A percentile compares a stretch with the other conserved stretches of the same genome.
These are phyloP conservation scores for Lecanoromycetidae sp. DNA, from an alignment of 2,329 filamentous ascomycete species.

Conservation along the genomic window DNA sequence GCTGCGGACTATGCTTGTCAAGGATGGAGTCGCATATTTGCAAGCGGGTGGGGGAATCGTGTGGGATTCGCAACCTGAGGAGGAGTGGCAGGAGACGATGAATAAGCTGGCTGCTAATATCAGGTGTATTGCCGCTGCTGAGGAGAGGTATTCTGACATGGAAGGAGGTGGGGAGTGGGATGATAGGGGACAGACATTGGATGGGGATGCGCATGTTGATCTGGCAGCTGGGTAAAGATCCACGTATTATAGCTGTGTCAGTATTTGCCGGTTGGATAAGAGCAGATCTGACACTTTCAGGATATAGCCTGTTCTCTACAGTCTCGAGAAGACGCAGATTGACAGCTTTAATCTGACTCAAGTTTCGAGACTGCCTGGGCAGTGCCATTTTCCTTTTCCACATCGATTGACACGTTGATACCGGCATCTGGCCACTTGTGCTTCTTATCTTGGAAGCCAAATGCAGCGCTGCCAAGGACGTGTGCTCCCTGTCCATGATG, in stretches of 20 bases:
- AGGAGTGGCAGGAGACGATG: conserved; percentile 93
- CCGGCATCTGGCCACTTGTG: too few relatives aligned
- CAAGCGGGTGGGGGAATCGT: conserved; percentile 82
- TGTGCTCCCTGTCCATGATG: too few relatives aligned
- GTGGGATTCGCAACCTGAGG: conserved; percentile 79
- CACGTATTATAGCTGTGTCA: neutral
- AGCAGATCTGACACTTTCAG: neutral
- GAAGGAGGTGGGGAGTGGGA: conserved; percentile 19
- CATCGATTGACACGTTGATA: too few relatives aligned
- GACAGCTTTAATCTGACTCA: too few relatives aligned
- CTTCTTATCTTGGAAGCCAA: too few relatives aligned
- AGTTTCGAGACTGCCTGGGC: too few relatives aligned
- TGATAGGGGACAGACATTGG: neutral
- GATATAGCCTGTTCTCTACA: too few relatives aligned
- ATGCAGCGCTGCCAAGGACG: too few relatives aligned
- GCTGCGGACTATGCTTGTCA: conserved; percentile 85
- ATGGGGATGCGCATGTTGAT: neutral
- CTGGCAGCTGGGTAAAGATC: conserved; percentile 3
- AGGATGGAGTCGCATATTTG: conserved; percentile 81
- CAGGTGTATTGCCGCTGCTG: conserved; percentile 73
- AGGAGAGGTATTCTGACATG: conserved; percentile 49
- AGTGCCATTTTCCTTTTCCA: too few relatives aligned
- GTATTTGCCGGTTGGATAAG: neutral
- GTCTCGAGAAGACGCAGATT: too few relatives aligned
- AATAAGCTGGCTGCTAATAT: conserved; percentile 92